Evolutionary conservation across 106 monocot species (phyloP), one percentile per base, ranked within the genome.

Genomic region (Chionographis japonica): DNA sequence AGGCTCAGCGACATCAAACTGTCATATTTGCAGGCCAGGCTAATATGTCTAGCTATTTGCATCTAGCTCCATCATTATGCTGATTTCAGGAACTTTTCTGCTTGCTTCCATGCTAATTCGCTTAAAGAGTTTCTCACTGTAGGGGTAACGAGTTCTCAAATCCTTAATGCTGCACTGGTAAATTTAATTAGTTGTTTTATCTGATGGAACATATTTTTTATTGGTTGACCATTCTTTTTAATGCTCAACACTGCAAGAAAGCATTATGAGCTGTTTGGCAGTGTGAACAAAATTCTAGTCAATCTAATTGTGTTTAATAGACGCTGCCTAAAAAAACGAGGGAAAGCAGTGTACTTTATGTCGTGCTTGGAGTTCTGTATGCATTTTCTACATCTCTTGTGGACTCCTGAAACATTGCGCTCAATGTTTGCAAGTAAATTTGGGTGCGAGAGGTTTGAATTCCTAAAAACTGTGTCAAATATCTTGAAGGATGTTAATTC

Each of bases 361-460:
- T 80, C 54, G 54, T 77, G 18, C 85, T 98, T 40, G 90, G 90
- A n/a, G 27, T 85, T 62, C 57, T 84, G 13, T 98, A 98, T 56
- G 87, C 72, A 11, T 58, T 90, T 98, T 77, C 83, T 98, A 46
- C 85, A 79, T 65, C 78, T 92, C 19, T 92, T 93, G 8, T 92
- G 97, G 92, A 92, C 80, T 61, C 89, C 89, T 50, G 86, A 89
- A 15, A 92, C 86, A 16, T 54, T 91, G 6, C 65, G 68, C 19
- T 58, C 65, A 15, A 86, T 97, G 78, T 97, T 97, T 83, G 86
- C 95, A 40, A 88, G 81, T 71, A 89, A 97, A 86, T 89, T 63
- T 97, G 79, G 78, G 67, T 97, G 41, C 95, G 89, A 37, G 95
- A 97, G 86, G 95, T 97, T 40, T 13, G 59, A 69, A 18, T 62